Base-by-base conservation (phyloP, 2,329 filamentous ascomycete genomes). In the Torrubiella hemipterigena region DNA sequence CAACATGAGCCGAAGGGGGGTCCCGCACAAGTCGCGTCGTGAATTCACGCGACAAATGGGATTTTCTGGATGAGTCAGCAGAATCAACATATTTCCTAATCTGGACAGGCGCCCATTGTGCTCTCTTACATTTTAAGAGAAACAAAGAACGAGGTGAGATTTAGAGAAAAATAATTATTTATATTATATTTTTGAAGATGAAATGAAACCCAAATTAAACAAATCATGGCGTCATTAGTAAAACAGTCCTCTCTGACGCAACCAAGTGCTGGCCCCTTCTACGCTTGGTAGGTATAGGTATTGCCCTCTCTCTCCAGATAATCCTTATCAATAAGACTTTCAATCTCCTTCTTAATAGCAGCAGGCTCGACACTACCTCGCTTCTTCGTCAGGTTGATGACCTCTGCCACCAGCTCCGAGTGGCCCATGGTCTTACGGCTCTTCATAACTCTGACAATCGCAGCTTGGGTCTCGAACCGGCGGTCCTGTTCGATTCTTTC, bases 381-480 rank as follows among this genome's bases (percentile, higher is more conserved):
- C 42, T 73, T 83, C 63, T 79, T 83, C 2, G 89, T 98, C 49
- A 89, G 77, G 45, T 79, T 82, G 49, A 98, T 95, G 13, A 94
- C 86, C 61, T 96, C 87, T 3, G 81, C 77, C 14, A 96, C 81
- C 17, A 98, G 61, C 52, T 93, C 81, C n/a, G 74, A 67, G 51
- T 96, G 89, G 5, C 73, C 75, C 57, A 96, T 87, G 7, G 61
- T 72, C 71, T 95, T 95, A 42, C 85, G 70, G 41, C 78, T 81
- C 73, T 98, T 98, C 82, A 98, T 87, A 49, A 98, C 93, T 13
- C 91, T 67, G 38, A 98, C 91, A 49, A 98, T 93, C 1, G 91
- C 89, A 1, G 91, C 91, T 55, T 98, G 91, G 0, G 87, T 95
- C 61, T 98, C 93, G 47, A 93, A 94, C 49, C 94, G 85, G 30